Evolutionary conservation across 805 yeast genomes (phyloP), one percentile per base, ranked within the genome.

Genomic region (Kazachstania bromeliacearum): DNA sequence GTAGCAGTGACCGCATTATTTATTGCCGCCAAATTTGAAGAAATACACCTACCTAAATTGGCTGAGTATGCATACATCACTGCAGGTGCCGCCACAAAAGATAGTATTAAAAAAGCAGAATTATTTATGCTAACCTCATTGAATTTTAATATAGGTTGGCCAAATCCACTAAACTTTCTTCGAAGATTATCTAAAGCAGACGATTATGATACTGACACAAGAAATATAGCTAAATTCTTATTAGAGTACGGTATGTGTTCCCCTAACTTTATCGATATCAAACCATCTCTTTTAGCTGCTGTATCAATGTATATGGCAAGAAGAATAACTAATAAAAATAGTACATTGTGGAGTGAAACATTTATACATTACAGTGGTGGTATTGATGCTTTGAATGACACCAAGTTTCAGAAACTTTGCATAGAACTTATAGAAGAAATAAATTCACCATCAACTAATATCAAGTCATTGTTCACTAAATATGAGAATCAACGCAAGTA

Each of bases 1-100:
- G 67, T 85, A 37, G 95, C 95, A 4, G 82, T 92, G 1, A 84
- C 95, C 1, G 71, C 88, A 9, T 63, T 88, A 39, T 84, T 85
- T 59, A 80, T 85, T 42, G 95, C 96, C 28, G 94, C 96, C 12
- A 87, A 87, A 60, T 84, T 82, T 57, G 96, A 88, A 63, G 96
- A 88, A 62, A 94, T 88, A 19, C 81, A 78, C 54, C 70, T 85
- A 8, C 96, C 96, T 8, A 78, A 88, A 24, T 79, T 88, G 21
- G 73, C 79, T 41, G 83, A 84, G 58, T 88, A 84, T 55, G 83
- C 95, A 3, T 82, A 81, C 55, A 84, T 84, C 40, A 84, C 95
- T 18, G 95, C 84, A 57, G 89, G 89, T 32, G 83, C 85, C 3
- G 83, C 77, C 51, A 71, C 80, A 12, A 87, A 79, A 55, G 82